Evolutionary conservation across 78 protist species (phyloP), one percentile per base, ranked within the genome.

Genomic region (Speleostelium caveatum): DNA sequence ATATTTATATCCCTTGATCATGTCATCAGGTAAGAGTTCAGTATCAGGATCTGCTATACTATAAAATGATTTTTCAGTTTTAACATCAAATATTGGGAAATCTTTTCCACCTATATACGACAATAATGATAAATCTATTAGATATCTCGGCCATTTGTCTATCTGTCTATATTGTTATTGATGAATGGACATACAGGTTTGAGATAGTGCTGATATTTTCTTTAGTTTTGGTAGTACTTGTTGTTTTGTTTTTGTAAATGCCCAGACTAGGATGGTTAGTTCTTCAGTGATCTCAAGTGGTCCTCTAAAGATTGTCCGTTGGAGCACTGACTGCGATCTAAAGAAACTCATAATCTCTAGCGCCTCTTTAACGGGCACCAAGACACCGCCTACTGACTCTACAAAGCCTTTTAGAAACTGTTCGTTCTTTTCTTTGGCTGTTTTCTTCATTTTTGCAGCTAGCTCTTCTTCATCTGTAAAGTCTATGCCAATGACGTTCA

Each of bases 281-380:
- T 60, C 69, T n/a, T 79, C 26, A 5, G 45, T 30, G 7, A 92
- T 58, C 58, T 92, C 95, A 3, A 92, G 55, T 3, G 53, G 22
- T 0, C 89, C 95, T 55, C 95, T 62, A 58, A 51, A 92, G 3
- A 33, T 60, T 7, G 95, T 75, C 35, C 95, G 30, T 26, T 73
- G 86, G 1, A 83, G 6, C 4, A 92, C 95, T 22, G 91, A 72
- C 53, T 71, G 80, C 39, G 95, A 92, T 65, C 95, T 60, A 78
- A 73, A 85, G 58, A 85, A 85, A 28, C 93, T 85, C 95, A 92
- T 92, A 75, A 92, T 80, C 63, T 92, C 95, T 35, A 92, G 60
- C 8, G 95, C 95, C 32, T 75, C 73, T 49, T 86, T 69, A 32
- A 92, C 92, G 1, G 95, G 95, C 10, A 92, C 91, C 56, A 92